phyloP scores from a whole-genome alignment of 1,284 basidiomycete genomes.

The Irpex sp. region DNA sequence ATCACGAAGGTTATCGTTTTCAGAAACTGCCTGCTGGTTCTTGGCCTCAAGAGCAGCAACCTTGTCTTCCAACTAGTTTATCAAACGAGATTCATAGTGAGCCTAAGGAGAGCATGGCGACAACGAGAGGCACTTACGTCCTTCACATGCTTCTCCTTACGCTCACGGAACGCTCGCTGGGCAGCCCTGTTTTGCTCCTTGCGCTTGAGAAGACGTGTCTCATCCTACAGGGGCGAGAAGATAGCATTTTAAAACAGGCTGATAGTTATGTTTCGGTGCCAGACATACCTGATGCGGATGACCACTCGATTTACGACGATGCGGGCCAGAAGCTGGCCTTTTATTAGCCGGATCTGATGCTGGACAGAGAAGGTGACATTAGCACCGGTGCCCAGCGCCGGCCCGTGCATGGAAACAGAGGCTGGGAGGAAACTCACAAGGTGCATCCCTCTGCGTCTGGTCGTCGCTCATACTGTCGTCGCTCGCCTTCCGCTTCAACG shows the following conservation, averaged over 20 bases:
- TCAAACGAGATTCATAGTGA: conserved; percentile 4
- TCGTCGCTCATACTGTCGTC: conserved; percentile 52
- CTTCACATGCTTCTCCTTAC: conserved; percentile 87
- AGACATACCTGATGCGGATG: conserved; percentile 29
- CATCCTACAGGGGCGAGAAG: conserved; percentile 45
- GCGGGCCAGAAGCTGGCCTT: conserved; percentile 11
- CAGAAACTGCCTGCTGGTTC: conserved; percentile 59
- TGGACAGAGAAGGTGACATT: conserved; percentile 1
- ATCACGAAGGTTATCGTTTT: conserved; percentile 79
- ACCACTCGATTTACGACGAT: conserved; percentile 42
- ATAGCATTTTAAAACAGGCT: background rate
- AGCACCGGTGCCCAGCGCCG: background rate
- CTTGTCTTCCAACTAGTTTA: conserved; percentile 72
- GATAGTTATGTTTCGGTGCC: background rate
- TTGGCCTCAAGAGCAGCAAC: conserved; percentile 76
- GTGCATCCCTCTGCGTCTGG: conserved; percentile 61
- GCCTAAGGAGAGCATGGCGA: background rate
- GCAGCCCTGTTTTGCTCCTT: conserved; percentile 88
- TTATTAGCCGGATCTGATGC: conserved; percentile 12
- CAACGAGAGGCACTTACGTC: conserved; percentile 53
- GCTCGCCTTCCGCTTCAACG: conserved; percentile 73
- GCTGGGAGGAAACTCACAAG: conserved; percentile 36
- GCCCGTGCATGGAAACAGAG: background rate
- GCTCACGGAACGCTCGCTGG: conserved; percentile 81
- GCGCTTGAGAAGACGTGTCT: conserved; percentile 69